Evolutionary conservation across 225 moss, liverwort and hornwort genomes (phyloP).

Genomic region (Ulota crispa): DNA sequence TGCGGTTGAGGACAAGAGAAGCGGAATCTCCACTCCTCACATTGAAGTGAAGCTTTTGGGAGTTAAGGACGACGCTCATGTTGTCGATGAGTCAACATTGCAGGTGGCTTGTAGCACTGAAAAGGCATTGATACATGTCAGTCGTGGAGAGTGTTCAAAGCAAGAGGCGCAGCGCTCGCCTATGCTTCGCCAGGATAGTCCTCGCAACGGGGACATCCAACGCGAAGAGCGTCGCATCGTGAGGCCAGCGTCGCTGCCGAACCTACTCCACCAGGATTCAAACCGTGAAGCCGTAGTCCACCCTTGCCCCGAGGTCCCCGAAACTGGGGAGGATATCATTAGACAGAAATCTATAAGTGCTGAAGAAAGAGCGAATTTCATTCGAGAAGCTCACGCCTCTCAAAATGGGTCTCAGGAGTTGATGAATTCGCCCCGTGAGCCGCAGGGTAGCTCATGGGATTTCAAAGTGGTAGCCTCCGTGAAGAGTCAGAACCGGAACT

Average conservation of each 20-base stretch:
- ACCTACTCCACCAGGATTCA: constrained; percentile 12
- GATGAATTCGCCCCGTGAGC: background rate
- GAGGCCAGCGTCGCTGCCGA: constrained; percentile 27
- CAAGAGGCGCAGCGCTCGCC: constrained; percentile 24
- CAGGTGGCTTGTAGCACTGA: constrained; percentile 3
- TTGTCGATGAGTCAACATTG: background rate
- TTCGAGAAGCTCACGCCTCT: background rate
- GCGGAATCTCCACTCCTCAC: background rate
- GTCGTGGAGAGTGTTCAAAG: background rate
- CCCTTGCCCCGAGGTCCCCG: background rate
- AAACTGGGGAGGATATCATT: background rate
- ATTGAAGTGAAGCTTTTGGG: constrained; percentile 25
- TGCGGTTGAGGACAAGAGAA: constrained; percentile 14
- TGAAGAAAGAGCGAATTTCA: background rate
- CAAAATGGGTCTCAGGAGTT: background rate
- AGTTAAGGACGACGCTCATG: background rate
- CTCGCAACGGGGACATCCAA: constrained; percentile 26
- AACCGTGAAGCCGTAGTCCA: background rate
- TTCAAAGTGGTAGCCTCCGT: constrained; percentile 60
- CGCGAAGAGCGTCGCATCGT: constrained; percentile 14
- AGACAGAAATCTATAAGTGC: background rate
- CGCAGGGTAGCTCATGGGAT: constrained; percentile 30
- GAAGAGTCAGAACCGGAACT: constrained; percentile 43
- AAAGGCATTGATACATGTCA: constrained; percentile 35
- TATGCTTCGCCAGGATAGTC: constrained; percentile 39